Evolutionary conservation across 1,284 basidiomycete genomes (phyloP).

Genomic region (Cryptococcus jaspeensis): DNA sequence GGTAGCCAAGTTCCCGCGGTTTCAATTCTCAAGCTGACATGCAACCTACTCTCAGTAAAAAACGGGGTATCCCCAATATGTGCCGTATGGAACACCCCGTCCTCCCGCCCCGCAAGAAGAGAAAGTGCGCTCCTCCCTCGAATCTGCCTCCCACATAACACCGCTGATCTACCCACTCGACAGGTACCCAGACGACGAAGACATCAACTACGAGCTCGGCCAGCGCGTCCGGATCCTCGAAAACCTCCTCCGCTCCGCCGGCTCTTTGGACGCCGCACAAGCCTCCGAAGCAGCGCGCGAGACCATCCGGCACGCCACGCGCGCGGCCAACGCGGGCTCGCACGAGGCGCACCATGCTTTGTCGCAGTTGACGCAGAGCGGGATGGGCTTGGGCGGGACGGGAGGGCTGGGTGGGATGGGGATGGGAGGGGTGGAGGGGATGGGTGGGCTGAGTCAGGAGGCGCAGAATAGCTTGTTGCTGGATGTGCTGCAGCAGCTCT

Average conservation of each 20-base stretch:
- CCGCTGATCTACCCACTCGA: neutral
- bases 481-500: constrained; percentile 46
- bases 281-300: constrained; percentile 41
- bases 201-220: constrained; percentile 43
- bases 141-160: neutral
- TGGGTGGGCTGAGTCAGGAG: constrained; percentile 36
- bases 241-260: constrained; percentile 42
- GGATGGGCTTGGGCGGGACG: too few relatives aligned
- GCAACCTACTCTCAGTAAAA: constrained; percentile 26
- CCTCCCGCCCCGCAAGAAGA: constrained; percentile 36
- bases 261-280: constrained; percentile 37
- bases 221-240: constrained; percentile 45
- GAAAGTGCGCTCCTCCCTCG: constrained; percentile 30
- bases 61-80: constrained; percentile 46
- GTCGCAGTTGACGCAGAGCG: constrained; percentile 35
- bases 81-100: constrained; percentile 47
- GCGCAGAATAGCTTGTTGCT: constrained; percentile 42
- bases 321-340: constrained; percentile 42
- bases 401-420: too few relatives aligned
- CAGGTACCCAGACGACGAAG: constrained; percentile 25
- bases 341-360: constrained; percentile 42
- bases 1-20: neutral
- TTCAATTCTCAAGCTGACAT: neutral
- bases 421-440: constrained; percentile 20
- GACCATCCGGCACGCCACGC: constrained; percentile 44